Percentiles rank a stretch among this genome's conserved stretches.
Conservation (phyloP, 1,284 basidiomycete genomes). For the Fomitiporia mediterranea region DNA sequence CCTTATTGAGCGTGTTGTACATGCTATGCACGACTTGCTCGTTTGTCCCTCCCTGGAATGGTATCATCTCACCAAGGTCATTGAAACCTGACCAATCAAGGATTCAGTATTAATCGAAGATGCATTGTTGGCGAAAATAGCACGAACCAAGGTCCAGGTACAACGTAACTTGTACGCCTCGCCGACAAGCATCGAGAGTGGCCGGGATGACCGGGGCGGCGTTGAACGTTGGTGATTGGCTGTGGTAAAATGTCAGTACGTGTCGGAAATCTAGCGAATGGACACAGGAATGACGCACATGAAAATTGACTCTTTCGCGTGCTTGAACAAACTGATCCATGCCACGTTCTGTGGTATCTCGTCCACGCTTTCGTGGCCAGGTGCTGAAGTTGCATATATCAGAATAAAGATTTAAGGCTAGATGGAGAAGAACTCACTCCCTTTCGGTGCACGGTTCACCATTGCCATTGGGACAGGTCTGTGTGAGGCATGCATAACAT, state of each 20-base stretch:
- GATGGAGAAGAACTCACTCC: slow-evolving; percentile 34
- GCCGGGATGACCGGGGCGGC: slow-evolving; percentile 64
- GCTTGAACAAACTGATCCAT: slow-evolving; percentile 69
- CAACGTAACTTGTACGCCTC: slow-evolving; percentile 63
- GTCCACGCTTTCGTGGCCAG: slow-evolving; percentile 48
- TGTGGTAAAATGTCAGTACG: slow-evolving; percentile 20
- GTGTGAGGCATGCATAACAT: slow-evolving; percentile 54
- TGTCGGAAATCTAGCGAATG: not conserved
- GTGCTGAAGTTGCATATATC: slow-evolving; percentile 25
- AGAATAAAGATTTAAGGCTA: not conserved
- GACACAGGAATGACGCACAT: slow-evolving; percentile 38
- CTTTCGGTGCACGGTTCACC: slow-evolving; percentile 65
- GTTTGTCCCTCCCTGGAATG: slow-evolving; percentile 79
- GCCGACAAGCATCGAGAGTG: slow-evolving; percentile 58
- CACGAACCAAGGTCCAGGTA: slow-evolving; percentile 54
- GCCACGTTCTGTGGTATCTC: slow-evolving; percentile 68
- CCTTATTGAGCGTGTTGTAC: slow-evolving; percentile 50
- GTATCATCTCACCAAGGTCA: slow-evolving; percentile 67
- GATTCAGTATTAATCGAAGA: slow-evolving; percentile 5
- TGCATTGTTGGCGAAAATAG: not conserved
- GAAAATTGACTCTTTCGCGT: slow-evolving; percentile 67
- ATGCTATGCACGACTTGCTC: slow-evolving; percentile 68
- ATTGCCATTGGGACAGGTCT: slow-evolving; percentile 70
- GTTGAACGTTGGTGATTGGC: slow-evolving; percentile 74
- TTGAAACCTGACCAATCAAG: slow-evolving; percentile 42